Percentiles rank a stretch among this genome's conserved stretches.
phyloP scores from a whole-genome alignment of 257 asterid genomes.

The Primulina huaijiensis region DNA sequence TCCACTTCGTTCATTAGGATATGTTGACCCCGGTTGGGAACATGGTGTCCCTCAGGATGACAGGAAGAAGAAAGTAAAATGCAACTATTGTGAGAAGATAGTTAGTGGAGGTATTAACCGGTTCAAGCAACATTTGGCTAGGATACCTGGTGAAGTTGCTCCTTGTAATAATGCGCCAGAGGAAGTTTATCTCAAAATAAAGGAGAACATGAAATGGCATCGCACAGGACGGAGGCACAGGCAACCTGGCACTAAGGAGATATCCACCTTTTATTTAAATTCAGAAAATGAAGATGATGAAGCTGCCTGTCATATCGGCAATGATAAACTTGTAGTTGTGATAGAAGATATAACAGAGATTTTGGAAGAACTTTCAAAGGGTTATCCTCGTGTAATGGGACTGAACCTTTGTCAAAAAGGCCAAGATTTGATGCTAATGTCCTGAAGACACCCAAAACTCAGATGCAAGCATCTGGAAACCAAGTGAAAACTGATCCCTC shows the following conservation, averaged over 20 bases:
- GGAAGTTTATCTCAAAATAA: constrained; percentile 75
- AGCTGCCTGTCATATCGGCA: constrained; percentile 40
- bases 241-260: constrained; percentile 58
- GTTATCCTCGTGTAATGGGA: constrained; percentile 36
- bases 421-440: constrained; percentile 53
- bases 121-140: constrained; percentile 88
- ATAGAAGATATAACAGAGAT: constrained; percentile 53
- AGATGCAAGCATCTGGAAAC: constrained; percentile 43
- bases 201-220: constrained; percentile 97
- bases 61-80: constrained; percentile 88
- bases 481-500: constrained; percentile 48
- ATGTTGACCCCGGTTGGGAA: constrained; percentile 97
- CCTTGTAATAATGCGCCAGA: constrained; percentile 90
- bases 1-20: constrained; percentile 85
- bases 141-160: constrained; percentile 94
- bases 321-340: constrained; percentile 48
- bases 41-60: constrained; percentile 93
- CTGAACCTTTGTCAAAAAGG: constrained; percentile 50
- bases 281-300: constrained; percentile 78
- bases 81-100: constrained; percentile 86
- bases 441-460: constrained; percentile 43
- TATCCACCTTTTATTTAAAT: constrained; percentile 46
- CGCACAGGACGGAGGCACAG: constrained; percentile 87
- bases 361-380: constrained; percentile 51
- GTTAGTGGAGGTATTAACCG: constrained; percentile 95